These are phyloP conservation scores for Reticulascus tulasneorum DNA, from an alignment of 2,329 filamentous ascomycete genomes.

Conservation along the genomic window DNA sequence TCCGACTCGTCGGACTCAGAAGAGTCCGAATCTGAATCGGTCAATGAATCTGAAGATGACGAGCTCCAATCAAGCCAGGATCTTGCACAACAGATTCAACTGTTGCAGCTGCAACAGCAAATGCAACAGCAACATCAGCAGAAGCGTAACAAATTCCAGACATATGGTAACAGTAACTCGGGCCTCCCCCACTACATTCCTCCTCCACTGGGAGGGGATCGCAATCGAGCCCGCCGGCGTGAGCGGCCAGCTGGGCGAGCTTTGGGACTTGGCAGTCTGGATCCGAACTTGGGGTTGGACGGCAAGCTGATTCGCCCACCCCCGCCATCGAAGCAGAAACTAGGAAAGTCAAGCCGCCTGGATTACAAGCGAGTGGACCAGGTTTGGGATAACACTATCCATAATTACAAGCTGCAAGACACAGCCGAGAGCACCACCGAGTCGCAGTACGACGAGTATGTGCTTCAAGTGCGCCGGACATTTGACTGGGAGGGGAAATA, in stretches of 20 bases:
- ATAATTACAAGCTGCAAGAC: constrained; percentile 52
- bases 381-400: constrained; percentile 47
- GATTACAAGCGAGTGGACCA: constrained; percentile 51
- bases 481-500: constrained; percentile 87
- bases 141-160: neutral
- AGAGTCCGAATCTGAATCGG: neutral
- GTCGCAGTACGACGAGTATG: constrained; percentile 69
- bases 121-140: neutral
- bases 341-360: neutral
- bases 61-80: constrained; percentile 2
- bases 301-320: too few relatives aligned
- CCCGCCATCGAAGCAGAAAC: neutral
- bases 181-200: neutral
- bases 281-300: too few relatives aligned
- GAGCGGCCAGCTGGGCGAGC: neutral
- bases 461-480: constrained; percentile 77
- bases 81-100: constrained; percentile 3
- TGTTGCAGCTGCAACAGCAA: constrained; percentile 5
- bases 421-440: constrained; percentile 42
- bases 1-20: neutral
- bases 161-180: neutral
- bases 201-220: neutral
- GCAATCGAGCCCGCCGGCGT: neutral
- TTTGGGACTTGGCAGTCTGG: too few relatives aligned
- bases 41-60: neutral